Conservation (phyloP, 2,329 filamentous ascomycete genomes). For the Curvularia sp. region DNA sequence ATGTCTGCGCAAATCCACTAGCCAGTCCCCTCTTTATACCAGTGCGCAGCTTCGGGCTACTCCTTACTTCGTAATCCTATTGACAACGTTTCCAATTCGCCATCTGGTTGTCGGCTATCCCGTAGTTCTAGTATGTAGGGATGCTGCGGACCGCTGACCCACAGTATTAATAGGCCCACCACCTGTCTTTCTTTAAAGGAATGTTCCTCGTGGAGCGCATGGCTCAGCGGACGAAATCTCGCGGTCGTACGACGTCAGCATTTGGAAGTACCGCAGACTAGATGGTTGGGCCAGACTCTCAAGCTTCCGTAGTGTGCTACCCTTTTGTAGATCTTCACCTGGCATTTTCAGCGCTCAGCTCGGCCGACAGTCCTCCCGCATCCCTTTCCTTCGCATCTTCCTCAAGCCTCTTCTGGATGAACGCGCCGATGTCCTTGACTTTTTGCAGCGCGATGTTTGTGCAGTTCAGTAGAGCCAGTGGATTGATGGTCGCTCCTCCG, state of each 20-base stretch:
- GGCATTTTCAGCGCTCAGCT: slow-evolving; percentile 85
- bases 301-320: slow-evolving; percentile 23
- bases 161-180: slow-evolving; percentile 7
- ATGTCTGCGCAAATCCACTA: slow-evolving; percentile 13
- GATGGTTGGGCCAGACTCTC: slow-evolving; percentile 18
- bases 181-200: slow-evolving; percentile 7
- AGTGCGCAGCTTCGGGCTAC: background rate
- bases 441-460: slow-evolving; percentile 76
- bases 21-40: background rate
- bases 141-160: slow-evolving; percentile 6
- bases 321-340: slow-evolving; percentile 59
- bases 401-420: slow-evolving; percentile 75
- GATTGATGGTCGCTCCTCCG: slow-evolving; percentile 82
- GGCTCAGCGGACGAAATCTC: slow-evolving; percentile 30
- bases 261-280: slow-evolving; percentile 18
- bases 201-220: slow-evolving; percentile 8
- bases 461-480: slow-evolving; percentile 77
- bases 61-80: slow-evolving; percentile 1
- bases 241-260: slow-evolving; percentile 14
- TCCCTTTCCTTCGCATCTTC: slow-evolving; percentile 81
- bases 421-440: slow-evolving; percentile 77
- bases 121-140: background rate
- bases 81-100: slow-evolving; percentile 3
- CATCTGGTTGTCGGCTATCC: slow-evolving; percentile 7
- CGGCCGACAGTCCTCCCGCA: slow-evolving; percentile 78